Conservation (phyloP, 2,329 filamentous ascomycete genomes). For the Sclerotinia trifoliorum region DNA sequence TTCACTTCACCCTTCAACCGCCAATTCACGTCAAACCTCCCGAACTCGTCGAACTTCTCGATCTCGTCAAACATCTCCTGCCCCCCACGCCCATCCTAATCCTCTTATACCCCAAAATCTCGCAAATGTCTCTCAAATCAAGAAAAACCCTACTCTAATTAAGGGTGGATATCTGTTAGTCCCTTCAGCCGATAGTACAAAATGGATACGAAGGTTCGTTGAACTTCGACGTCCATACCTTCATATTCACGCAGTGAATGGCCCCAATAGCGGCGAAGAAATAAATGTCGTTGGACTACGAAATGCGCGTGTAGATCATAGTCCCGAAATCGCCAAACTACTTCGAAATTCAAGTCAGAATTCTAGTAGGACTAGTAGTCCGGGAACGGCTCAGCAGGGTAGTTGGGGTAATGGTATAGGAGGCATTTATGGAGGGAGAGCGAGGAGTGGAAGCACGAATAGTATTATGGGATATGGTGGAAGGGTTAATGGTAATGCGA, state of each 20-base stretch:
- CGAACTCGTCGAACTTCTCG: conserved; percentile 11
- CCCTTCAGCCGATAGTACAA: conserved; percentile 74
- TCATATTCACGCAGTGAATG: conserved; percentile 72
- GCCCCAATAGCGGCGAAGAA: conserved; percentile 75
- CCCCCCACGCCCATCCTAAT: neutral
- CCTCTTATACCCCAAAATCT: conserved; percentile 56
- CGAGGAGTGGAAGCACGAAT: conserved; percentile 8
- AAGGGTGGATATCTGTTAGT: conserved; percentile 88
- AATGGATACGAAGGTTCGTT: conserved; percentile 90
- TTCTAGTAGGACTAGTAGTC: conserved; percentile 6
- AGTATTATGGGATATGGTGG: conserved; percentile 10
- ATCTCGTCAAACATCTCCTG: conserved; percentile 14
- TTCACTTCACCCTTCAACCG: conserved; percentile 28
- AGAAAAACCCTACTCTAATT: conserved; percentile 77
- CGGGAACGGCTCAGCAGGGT: neutral
- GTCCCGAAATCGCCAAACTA: conserved; percentile 80
- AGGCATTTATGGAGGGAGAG: conserved; percentile 1
- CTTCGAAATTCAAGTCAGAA: conserved; percentile 45
- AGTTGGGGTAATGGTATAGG: conserved; percentile 37
- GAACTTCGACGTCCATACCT: conserved; percentile 90
- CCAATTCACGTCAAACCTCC: conserved; percentile 32
- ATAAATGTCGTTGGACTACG: conserved; percentile 84
- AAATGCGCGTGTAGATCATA: conserved; percentile 88
- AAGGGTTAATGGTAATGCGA: conserved; percentile 24
- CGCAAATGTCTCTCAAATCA: conserved; percentile 72